These are phyloP conservation scores for Rhododendron henanense DNA, from an alignment of 148 eudicot species.

Conservation along the genomic window DNA sequence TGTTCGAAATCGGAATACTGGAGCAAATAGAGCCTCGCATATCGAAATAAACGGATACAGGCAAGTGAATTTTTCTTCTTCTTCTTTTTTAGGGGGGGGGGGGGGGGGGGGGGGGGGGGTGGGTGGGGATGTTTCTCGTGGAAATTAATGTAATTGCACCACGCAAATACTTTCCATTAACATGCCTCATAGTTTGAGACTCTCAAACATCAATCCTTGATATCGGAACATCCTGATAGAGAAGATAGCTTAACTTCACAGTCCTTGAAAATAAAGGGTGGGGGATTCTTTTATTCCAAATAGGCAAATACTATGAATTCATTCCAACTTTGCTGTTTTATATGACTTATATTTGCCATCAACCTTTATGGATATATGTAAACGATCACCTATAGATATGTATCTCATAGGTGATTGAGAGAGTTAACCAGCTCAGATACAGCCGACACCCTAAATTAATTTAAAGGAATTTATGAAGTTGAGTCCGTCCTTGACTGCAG, in stretches of 20 bases:
- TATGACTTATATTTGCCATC: not conserved
- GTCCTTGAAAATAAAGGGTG: not conserved
- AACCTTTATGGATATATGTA: not conserved
- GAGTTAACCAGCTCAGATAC: not conserved
- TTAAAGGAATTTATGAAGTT: not conserved
- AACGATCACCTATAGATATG: not conserved
- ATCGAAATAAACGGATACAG: slow-evolving; percentile 57
- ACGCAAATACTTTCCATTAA: not conserved
- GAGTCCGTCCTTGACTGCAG: not conserved
- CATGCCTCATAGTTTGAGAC: not conserved
- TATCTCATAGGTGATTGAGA: not conserved
- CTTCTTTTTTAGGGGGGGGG: not conserved
- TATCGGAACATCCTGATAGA: not conserved
- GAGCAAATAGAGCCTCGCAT: slow-evolving; percentile 26
- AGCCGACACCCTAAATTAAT: not conserved
- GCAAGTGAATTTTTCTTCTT: slow-evolving; percentile 24
- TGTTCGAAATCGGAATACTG: slow-evolving; percentile 28
- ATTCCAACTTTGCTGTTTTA: not conserved
- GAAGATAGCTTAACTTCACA: not conserved
- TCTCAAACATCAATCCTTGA: not conserved
- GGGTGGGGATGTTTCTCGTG: too few relatives aligned
- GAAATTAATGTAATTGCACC: not conserved
- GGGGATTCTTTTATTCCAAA: not conserved
- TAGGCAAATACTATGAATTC: not conserved
- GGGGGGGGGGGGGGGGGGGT: too few relatives aligned